Percentiles rank a stretch among this genome's conserved stretches.
Evolutionary conservation across 2,329 filamentous ascomycete species (phyloP).

Genomic region (Myriangium duriaei): DNA sequence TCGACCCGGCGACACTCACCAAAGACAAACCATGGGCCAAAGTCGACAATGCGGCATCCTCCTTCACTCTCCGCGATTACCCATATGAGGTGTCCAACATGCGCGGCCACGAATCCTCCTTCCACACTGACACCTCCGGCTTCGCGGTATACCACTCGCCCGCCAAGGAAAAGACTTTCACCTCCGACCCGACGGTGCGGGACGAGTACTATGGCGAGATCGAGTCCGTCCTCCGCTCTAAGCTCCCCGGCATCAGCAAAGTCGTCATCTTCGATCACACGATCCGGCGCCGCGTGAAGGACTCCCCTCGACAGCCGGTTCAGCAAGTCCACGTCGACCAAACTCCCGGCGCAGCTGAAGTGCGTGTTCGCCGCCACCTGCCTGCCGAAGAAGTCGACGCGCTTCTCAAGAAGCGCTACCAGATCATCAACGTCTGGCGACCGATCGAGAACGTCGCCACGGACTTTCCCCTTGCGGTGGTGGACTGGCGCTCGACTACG

Average conservation of each 20-base stretch:
- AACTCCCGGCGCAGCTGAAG: constrained; percentile 49
- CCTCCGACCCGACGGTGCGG: constrained; percentile 43
- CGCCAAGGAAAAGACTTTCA: constrained; percentile 42
- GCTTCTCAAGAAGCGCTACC: constrained; percentile 46
- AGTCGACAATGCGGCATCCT: constrained; percentile 47
- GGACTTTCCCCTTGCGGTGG: constrained; percentile 55
- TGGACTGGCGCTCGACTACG: constrained; percentile 49
- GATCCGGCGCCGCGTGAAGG: constrained; percentile 44
- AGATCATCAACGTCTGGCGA: constrained; percentile 61
- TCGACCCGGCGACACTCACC: constrained; percentile 38
- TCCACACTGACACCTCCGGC: constrained; percentile 45
- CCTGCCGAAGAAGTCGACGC: constrained; percentile 42
- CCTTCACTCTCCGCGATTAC: constrained; percentile 37
- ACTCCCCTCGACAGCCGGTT: constrained; percentile 49
- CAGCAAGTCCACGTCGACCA: constrained; percentile 63
- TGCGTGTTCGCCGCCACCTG: constrained; percentile 49
- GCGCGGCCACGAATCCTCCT: constrained; percentile 35
- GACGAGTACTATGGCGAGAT: constrained; percentile 50
- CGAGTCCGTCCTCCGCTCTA: constrained; percentile 42
- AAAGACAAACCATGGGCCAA: constrained; percentile 48
- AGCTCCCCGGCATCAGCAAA: constrained; percentile 44
- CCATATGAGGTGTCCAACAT: constrained; percentile 42
- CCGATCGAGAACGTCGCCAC: constrained; percentile 52
- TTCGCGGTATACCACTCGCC: constrained; percentile 45
- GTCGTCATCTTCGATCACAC: constrained; percentile 64